These are phyloP conservation scores for Chernovozyma aurita DNA, from an alignment of 1,139 yeast genomes.

Conservation along the genomic window DNA sequence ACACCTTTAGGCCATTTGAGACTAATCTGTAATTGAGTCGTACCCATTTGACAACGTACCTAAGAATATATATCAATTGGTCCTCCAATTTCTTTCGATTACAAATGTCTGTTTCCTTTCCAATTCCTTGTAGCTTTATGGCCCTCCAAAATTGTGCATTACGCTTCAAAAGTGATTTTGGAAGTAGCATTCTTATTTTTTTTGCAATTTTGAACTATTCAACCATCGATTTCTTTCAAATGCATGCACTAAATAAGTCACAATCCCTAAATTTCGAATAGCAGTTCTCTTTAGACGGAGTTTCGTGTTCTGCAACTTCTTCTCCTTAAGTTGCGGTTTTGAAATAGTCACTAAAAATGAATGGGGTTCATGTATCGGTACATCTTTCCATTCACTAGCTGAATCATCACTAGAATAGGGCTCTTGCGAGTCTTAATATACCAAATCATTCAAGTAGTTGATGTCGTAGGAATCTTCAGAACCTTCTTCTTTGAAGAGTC, in stretches of 20 bases:
- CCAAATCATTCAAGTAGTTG: too few relatives aligned
- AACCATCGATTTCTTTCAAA: constrained; percentile 22
- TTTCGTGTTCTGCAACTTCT: background rate
- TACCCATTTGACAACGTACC: constrained; percentile 36
- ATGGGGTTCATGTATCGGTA: constrained; percentile 10
- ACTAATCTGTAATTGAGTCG: constrained; percentile 30
- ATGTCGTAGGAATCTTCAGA: background rate
- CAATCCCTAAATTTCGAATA: constrained; percentile 25
- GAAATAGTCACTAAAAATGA: constrained; percentile 10
- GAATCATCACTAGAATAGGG: too few relatives aligned
- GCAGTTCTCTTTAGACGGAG: constrained; percentile 10
- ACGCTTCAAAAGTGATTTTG: constrained; percentile 18
- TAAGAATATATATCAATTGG: constrained; percentile 26
- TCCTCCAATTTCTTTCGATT: too few relatives aligned
- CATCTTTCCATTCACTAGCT: constrained; percentile 21
- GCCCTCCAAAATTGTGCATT: constrained; percentile 11
- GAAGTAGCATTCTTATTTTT: constrained; percentile 24
- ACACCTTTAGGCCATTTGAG: constrained; percentile 31
- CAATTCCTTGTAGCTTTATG: background rate
- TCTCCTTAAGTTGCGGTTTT: constrained; percentile 4
- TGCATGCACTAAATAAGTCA: constrained; percentile 23
- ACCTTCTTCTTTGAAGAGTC: background rate
- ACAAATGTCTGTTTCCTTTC: too few relatives aligned
- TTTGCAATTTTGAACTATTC: constrained; percentile 16
- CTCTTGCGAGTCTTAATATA: too few relatives aligned